Evolutionary conservation across 2,329 filamentous ascomycete species (phyloP).

Genomic region (Talaromyces sp.): DNA sequence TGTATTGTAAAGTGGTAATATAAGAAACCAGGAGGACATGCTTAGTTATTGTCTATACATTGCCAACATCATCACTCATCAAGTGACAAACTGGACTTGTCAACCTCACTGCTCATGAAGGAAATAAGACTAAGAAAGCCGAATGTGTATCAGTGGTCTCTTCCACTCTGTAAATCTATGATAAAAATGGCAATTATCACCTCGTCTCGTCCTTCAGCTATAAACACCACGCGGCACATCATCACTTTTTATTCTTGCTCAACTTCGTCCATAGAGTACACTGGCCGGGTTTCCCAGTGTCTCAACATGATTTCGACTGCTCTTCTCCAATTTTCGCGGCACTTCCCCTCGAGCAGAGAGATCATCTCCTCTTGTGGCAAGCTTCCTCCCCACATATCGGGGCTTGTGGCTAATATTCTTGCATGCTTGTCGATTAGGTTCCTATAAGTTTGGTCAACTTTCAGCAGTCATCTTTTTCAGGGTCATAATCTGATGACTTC

Average conservation of each 20-base stretch:
- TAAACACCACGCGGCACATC: neutral
- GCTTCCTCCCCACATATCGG: conserved; percentile 66
- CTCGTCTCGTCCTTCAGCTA: neutral
- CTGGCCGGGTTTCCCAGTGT: conserved; percentile 62
- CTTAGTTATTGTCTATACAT: neutral
- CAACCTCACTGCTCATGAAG: no score
- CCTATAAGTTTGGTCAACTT: conserved; percentile 34
- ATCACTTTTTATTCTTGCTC: neutral
- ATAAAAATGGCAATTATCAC: neutral
- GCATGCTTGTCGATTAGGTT: conserved; percentile 61
- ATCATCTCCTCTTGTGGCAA: conserved; percentile 55
- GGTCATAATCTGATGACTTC: neutral
- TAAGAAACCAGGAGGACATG: neutral
- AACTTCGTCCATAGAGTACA: conserved; percentile 27
- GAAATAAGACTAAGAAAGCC: no score
- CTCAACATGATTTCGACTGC: conserved; percentile 64
- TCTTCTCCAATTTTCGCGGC: conserved; percentile 63
- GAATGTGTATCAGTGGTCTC: no score
- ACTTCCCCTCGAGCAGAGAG: conserved; percentile 58
- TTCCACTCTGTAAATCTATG: neutral
- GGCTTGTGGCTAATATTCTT: conserved; percentile 56
- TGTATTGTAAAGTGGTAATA: neutral
- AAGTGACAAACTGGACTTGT: neutral
- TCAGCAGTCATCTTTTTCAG: neutral
- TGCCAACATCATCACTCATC: neutral